phyloP scores from a whole-genome alignment of 257 asterid species.

The Phtheirospermum japonicum region DNA sequence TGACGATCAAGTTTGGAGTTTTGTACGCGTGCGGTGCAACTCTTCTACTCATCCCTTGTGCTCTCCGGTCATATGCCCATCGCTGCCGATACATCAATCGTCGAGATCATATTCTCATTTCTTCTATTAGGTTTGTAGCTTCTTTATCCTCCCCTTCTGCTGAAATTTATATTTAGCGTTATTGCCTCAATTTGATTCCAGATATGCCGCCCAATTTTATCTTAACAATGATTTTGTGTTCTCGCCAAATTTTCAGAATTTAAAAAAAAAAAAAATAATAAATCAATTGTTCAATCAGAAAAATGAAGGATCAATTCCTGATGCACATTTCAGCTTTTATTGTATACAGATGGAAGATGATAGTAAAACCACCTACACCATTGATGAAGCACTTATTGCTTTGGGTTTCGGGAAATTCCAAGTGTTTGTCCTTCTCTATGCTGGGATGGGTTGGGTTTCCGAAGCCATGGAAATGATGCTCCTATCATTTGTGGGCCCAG shows the following conservation, averaged over 20 bases:
- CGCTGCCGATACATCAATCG: not conserved
- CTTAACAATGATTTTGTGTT: too few relatives aligned
- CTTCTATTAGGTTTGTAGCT: not conserved
- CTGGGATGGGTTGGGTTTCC: conserved; percentile 80
- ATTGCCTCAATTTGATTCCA: not conserved
- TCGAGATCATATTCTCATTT: not conserved
- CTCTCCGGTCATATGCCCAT: not conserved
- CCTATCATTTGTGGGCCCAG: conserved; percentile 73
- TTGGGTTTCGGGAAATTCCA: conserved; percentile 77
- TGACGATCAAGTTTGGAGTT: not conserved
- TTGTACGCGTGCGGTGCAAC: not conserved
- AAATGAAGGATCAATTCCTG: conserved; percentile 4
- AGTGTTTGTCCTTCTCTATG: conserved; percentile 51
- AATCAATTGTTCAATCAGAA: not conserved
- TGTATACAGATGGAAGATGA: conserved; percentile 55
- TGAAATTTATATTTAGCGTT: not conserved
- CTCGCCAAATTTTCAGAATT: not conserved
- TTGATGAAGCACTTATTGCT: conserved; percentile 66
- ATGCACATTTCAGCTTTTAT: conserved; percentile 15
- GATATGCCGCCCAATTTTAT: not conserved
- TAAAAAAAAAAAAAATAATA: too few relatives aligned
- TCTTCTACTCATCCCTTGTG: not conserved
- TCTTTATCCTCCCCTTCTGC: too few relatives aligned
- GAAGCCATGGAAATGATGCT: conserved; percentile 95
- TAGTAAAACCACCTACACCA: conserved; percentile 40